These are phyloP conservation scores for Fusarium coffeatum DNA, from an alignment of 2,329 filamentous ascomycete genomes.

Conservation along the genomic window DNA sequence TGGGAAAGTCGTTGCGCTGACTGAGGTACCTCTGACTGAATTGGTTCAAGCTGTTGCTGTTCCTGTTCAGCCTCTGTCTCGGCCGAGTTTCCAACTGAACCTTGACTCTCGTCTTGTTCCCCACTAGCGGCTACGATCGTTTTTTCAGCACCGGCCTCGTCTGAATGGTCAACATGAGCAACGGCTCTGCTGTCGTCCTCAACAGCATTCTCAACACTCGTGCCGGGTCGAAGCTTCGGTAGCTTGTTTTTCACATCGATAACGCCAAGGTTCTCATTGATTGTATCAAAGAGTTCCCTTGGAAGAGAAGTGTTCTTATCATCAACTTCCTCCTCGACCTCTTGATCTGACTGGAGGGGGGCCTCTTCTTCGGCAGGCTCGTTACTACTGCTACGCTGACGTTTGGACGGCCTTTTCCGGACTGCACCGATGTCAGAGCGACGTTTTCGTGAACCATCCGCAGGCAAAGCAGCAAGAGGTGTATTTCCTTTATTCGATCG, in stretches of 20 bases:
- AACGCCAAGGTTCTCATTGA: constrained; percentile 28
- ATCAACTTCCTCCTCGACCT: neutral
- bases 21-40: neutral
- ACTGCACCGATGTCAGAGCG: neutral
- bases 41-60: neutral
- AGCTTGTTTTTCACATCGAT: neutral
- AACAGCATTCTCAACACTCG: neutral
- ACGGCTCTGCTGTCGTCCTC: neutral
- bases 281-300: constrained; percentile 13
- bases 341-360: neutral
- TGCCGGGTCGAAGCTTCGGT: neutral
- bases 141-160: neutral
- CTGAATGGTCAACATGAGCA: neutral
- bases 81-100: neutral
- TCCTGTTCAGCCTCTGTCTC: neutral
- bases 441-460: constrained; percentile 23
- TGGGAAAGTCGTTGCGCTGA: neutral
- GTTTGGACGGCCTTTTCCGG: constrained; percentile 3
- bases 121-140: neutral
- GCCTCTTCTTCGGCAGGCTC: neutral
- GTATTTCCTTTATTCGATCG: constrained; percentile 17
- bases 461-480: neutral
- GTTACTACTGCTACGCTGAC: constrained; percentile 4
- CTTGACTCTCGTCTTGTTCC: neutral
- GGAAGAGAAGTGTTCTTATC: constrained; percentile 21